Base-by-base conservation (phyloP, 1,284 basidiomycete species). In the Tylopilus microsporus region DNA sequence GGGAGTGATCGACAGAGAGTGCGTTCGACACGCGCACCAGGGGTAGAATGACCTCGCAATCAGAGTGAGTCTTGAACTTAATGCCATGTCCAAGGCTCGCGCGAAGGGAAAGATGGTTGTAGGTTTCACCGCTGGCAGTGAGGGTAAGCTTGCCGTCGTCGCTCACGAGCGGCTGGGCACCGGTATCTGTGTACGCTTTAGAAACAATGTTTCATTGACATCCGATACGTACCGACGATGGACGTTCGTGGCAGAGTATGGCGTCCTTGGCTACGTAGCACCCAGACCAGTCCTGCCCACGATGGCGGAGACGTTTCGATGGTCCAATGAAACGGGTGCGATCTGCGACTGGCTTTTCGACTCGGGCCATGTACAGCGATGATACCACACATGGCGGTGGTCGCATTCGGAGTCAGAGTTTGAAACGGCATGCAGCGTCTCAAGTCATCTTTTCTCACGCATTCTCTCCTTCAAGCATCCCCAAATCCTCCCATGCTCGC, bases 61-160 rank as follows among this genome's bases (percentile, higher is more conserved):
- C 97, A 1, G 95, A 98, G 72, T 98, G 93, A 1, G 96, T 98
- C 81, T 94, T 97, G 83, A 99, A 97, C 62, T 87, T 86, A 63
- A 87, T 84, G 58, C 78, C 79, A 53, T 80, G 70, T 49, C 81
- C 85, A 66, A 95, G 77, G 34, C 75, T 76, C 59, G 89, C 84
- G 63, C 92, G 86, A 51, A 99, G 84, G 42, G 86, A 81, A 60
- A 93, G 77, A 74, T 99, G 93, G 82, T 99, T 99, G 83, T 99
- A 99, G 70, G 99, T 99, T 76, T 99, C 97, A 57, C 97, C 97
- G 77, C 99, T 99, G 72, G 99, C 97, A 60, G 92, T 87, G 57
- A 99, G 88, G 67, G 91, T 83, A 65, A 89, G 74, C 70, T 90
- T 91, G 58, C 88, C 89, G 68, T 98, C 94, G 52, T 91, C 85